Evolutionary conservation across 202 grass and related monocot genomes (phyloP).

Genomic region (Bolboschoenoplectus hybrid): DNA sequence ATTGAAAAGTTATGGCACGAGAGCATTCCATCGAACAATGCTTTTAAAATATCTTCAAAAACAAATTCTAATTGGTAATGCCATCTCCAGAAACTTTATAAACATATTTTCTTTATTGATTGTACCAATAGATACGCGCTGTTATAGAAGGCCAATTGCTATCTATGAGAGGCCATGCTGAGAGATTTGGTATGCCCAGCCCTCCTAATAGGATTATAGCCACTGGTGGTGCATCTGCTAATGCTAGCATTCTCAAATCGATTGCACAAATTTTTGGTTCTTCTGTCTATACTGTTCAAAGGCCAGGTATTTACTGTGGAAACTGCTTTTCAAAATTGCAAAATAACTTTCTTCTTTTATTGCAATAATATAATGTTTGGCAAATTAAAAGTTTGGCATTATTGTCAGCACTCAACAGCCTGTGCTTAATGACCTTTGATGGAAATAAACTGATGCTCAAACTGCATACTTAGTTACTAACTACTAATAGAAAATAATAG

Average conservation of each 20-base stretch:
- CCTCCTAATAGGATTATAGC: constrained; percentile 87
- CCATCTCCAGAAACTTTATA: constrained; percentile 4
- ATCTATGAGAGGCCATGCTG: constrained; percentile 84
- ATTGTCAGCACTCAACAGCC: not conserved
- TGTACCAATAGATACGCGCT: constrained; percentile 61
- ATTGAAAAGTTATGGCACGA: not conserved
- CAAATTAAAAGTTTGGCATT: not conserved
- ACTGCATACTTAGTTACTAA: not conserved
- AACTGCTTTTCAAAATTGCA: constrained; percentile 26
- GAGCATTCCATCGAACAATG: not conserved
- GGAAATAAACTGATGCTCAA: not conserved
- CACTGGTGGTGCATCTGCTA: constrained; percentile 85
- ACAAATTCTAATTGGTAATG: not conserved
- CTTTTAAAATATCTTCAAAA: not conserved
- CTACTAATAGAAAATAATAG: not conserved
- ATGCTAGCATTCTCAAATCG: constrained; percentile 67
- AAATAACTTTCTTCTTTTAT: not conserved
- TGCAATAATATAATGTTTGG: not conserved
- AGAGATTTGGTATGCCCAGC: constrained; percentile 92
- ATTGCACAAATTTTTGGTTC: constrained; percentile 78
- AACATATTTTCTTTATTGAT: not conserved
- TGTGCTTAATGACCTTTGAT: not conserved
- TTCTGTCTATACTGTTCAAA: constrained; percentile 71
- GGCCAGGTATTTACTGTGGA: constrained; percentile 59
- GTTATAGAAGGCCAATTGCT: constrained; percentile 83